These are phyloP conservation scores for Penicillium fuscoglaucum DNA, from an alignment of 2,329 filamentous ascomycete genomes.

Conservation along the genomic window DNA sequence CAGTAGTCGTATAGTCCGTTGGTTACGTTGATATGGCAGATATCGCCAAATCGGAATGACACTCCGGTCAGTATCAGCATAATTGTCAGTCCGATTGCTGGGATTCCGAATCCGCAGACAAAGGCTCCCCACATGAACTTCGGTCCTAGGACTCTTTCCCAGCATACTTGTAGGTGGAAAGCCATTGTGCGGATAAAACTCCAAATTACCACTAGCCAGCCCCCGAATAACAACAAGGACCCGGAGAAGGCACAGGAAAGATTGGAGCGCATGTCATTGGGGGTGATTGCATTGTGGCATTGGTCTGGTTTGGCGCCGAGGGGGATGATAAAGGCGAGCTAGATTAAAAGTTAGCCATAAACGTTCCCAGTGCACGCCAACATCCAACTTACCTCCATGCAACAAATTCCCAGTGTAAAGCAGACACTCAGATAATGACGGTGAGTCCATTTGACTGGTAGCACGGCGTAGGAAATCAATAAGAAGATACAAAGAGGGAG, in stretches of 20 bases:
- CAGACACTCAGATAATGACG: constrained; percentile 93
- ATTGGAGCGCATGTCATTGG: constrained; percentile 83
- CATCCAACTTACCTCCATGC: constrained; percentile 70
- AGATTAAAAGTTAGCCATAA: constrained; percentile 12
- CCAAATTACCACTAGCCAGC: constrained; percentile 84
- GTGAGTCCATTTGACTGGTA: constrained; percentile 86
- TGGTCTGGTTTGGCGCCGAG: constrained; percentile 74
- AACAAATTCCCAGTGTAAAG: constrained; percentile 69
- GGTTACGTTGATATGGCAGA: constrained; percentile 91
- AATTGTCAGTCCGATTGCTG: constrained; percentile 70
- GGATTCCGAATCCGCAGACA: constrained; percentile 78
- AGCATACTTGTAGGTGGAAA: constrained; percentile 96
- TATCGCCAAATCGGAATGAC: constrained; percentile 86
- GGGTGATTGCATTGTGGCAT: constrained; percentile 88
- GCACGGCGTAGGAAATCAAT: constrained; percentile 72
- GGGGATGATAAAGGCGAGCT: constrained; percentile 90
- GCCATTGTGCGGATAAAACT: constrained; percentile 83
- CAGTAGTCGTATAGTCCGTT: constrained; percentile 83
- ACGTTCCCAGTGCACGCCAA: not conserved
- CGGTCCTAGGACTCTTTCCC: constrained; percentile 85
- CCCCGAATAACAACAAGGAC: constrained; percentile 79
- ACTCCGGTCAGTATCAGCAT: constrained; percentile 85
- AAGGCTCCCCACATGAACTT: constrained; percentile 88
- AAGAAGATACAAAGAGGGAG: constrained; percentile 73
- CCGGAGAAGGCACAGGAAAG: constrained; percentile 85